These are phyloP conservation scores for Caryopteris hybrid DNA, from an alignment of 305 asterid species.

Conservation along the genomic window DNA sequence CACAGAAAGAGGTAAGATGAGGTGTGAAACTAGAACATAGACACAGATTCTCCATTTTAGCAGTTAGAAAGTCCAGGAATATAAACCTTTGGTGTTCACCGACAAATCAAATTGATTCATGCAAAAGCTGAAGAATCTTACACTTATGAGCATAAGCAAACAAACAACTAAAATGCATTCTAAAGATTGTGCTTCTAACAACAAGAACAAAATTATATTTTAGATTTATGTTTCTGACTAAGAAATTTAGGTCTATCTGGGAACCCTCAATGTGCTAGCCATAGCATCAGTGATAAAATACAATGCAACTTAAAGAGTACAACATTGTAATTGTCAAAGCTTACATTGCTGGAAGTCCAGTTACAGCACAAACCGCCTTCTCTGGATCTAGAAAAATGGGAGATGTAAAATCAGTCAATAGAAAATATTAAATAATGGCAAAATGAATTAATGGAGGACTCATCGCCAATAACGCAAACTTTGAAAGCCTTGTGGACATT, in stretches of 20 bases:
- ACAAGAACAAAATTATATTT: neutral
- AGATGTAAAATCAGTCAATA: slow-evolving; percentile 19
- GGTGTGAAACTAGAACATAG: slow-evolving; percentile 3
- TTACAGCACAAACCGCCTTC: slow-evolving; percentile 75
- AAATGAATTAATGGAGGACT: neutral
- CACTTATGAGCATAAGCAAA: neutral
- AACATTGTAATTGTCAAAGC: slow-evolving; percentile 2
- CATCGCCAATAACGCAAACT: neutral
- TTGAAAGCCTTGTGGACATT: neutral
- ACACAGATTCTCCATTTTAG: neutral
- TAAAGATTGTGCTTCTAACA: neutral
- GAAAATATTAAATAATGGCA: neutral
- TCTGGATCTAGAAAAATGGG: slow-evolving; percentile 59
- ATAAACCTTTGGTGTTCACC: neutral
- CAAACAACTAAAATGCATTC: neutral
- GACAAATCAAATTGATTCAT: neutral
- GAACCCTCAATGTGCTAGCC: neutral
- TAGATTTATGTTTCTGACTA: neutral
- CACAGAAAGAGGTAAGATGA: neutral
- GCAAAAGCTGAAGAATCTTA: neutral
- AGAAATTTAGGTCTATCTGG: neutral
- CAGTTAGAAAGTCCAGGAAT: neutral
- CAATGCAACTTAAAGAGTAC: neutral
- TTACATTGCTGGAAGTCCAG: slow-evolving; percentile 85
- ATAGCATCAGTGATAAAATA: neutral